These are phyloP conservation scores for Daldinia bambusicola DNA, from an alignment of 495 filamentous ascomycete species.

Conservation along the genomic window DNA sequence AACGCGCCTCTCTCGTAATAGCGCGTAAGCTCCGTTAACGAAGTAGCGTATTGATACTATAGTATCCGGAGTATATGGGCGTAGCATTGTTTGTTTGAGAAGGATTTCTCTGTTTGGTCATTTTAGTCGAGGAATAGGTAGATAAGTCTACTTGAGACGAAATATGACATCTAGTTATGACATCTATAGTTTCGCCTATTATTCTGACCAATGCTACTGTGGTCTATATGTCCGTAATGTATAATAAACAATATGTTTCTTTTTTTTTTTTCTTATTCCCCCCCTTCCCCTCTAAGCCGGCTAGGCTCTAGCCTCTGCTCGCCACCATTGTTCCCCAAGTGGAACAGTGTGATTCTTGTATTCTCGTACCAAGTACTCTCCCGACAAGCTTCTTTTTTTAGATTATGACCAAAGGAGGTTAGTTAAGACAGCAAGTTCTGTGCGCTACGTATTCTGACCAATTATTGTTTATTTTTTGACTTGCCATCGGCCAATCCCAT, in stretches of 20 bases:
- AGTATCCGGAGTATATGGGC: not conserved
- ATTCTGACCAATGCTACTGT: not conserved
- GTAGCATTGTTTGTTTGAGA: not conserved
- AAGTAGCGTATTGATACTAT: not conserved
- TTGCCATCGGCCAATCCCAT: constrained; percentile 1
- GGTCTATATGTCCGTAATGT: not conserved
- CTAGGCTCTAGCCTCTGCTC: not conserved
- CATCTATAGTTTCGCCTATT: not conserved
- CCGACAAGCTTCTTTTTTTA: constrained; percentile 35
- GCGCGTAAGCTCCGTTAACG: not conserved
- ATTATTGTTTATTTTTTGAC: constrained; percentile 7
- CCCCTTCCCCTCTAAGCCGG: not conserved
- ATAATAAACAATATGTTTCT: not conserved
- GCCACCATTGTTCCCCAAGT: not conserved
- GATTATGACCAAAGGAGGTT: constrained; percentile 12
- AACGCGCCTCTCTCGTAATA: not conserved
- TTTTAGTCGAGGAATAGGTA: not conserved
- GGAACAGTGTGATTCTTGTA: not conserved
- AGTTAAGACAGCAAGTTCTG: not conserved
- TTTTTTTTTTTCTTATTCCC: not conserved
- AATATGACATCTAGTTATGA: not conserved
- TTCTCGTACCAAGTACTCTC: not conserved
- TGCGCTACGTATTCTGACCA: constrained; percentile 15
- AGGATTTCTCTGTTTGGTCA: constrained; percentile 15
- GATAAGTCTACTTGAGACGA: not conserved